Evolutionary conservation across 2,329 filamentous ascomycete species (phyloP), one percentile per base, ranked within the genome.

Genomic region (Pestalotiopsis fici): DNA sequence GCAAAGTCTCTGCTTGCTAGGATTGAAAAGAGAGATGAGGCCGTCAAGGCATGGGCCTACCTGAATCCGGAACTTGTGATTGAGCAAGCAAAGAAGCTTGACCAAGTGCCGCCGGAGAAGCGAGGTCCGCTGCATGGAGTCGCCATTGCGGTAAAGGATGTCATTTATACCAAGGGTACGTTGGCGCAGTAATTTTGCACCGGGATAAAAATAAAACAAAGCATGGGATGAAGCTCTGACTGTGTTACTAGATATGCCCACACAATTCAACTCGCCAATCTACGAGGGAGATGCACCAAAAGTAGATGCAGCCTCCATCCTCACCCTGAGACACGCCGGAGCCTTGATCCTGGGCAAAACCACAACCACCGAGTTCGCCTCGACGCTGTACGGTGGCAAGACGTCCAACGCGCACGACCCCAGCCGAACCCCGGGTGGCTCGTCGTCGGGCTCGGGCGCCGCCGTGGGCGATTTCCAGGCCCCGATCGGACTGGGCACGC

Each of bases 381-480:
- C 86, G 2, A 87, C 83, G 0, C 82, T 81, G 1, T 76, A 80
- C 15, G 88, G 88, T 0, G 82, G 85, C 1, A 81, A 81, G 63
- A 89, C 88, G 1, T 74, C 77, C 3, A 93, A 93, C 73, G 88
- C 90, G 0, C 93, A 93, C 70, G 89, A 93, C 74, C 75, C 80
- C 1, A 83, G 82, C 0, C 85, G 91, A 4, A 92, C 90, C 0
- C 90, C 90, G 0, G 90, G 90, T 0, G 90, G 90, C 59, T 92
- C 90, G 0, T 91, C 89, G 0, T 88, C 89, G 0, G 90, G 91
- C 0, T 91, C 90, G 0, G 90, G 83, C 0, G 89, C 90, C 0
- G 89, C 88, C 0, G 89, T 93, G 0, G 90, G 81, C 6, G 90
- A 92, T 69, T 85, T 86, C 64, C 90, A 92, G 69, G 85, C 84